Evolutionary conservation across 2,329 filamentous ascomycete species (phyloP).

Genomic region (Ophiostoma sp.): DNA sequence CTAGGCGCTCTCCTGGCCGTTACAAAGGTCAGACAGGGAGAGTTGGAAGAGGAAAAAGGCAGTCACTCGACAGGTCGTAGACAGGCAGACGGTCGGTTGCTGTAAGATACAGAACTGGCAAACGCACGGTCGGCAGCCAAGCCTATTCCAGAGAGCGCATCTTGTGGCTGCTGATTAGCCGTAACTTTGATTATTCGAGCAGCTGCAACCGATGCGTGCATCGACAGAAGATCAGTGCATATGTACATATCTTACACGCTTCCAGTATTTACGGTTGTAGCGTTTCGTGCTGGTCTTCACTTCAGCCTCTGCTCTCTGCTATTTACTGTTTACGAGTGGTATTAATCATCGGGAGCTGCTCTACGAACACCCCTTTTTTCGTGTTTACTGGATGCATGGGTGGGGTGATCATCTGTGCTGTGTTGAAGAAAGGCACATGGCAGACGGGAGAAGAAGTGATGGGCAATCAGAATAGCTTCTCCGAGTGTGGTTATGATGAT

Average conservation of each 20-base stretch:
- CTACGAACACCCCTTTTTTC: neutral
- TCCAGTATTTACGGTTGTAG: no score
- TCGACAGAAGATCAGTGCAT: slow-evolving; percentile 2
- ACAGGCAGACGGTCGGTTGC: no score
- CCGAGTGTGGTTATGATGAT: neutral
- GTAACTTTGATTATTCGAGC: neutral
- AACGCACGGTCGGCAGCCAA: no score
- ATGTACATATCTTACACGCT: neutral
- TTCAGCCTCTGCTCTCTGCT: no score
- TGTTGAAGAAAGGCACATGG: slow-evolving; percentile 23
- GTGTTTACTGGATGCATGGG: neutral
- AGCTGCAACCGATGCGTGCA: neutral
- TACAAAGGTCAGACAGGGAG: slow-evolving; percentile 9
- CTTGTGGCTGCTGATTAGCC: neutral
- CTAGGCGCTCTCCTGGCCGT: slow-evolving; percentile 10
- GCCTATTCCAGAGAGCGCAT: neutral
- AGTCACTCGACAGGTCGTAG: neutral
- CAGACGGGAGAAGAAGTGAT: slow-evolving; percentile 4
- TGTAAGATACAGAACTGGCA: no score
- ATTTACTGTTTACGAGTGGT: no score
- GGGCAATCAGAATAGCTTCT: neutral
- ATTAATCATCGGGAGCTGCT: no score
- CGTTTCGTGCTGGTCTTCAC: no score
- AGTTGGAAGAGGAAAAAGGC: neutral
- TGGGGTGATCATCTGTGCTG: neutral